Percentiles rank a stretch among this genome's conserved stretches.
Conservation (phyloP, 768 basidiomycete genomes). For the Dentipellis fragilis region DNA sequence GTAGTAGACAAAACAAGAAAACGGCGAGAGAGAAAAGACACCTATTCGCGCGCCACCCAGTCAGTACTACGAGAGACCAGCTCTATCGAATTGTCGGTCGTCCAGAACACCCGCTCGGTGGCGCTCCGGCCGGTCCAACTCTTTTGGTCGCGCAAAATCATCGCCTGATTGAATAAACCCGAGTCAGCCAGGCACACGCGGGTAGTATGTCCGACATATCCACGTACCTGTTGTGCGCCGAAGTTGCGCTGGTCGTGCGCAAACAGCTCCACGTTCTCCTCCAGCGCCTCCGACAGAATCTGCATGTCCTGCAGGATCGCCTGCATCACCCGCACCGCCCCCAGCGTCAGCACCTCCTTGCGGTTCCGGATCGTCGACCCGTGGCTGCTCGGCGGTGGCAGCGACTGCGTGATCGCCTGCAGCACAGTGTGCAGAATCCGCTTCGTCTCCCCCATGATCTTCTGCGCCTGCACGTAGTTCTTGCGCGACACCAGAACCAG, state of each 20-base stretch:
- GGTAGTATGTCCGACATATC: not conserved
- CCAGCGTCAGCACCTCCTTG: slow-evolving; percentile 65
- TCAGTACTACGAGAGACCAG: slow-evolving; percentile 77
- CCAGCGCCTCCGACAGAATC: slow-evolving; percentile 74
- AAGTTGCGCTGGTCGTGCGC: slow-evolving; percentile 91
- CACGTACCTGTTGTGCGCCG: slow-evolving; percentile 86
- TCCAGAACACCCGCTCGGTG: slow-evolving; percentile 90
- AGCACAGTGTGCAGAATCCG: slow-evolving; percentile 87
- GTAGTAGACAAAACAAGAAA: not conserved
- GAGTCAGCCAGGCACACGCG: not conserved
- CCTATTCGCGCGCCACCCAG: slow-evolving; percentile 70
- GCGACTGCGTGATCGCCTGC: slow-evolving; percentile 67
- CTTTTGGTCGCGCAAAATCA: slow-evolving; percentile 93
- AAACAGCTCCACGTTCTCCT: slow-evolving; percentile 87
- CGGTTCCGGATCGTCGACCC: slow-evolving; percentile 54
- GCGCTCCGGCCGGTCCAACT: slow-evolving; percentile 89
- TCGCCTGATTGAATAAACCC: slow-evolving; percentile 47
- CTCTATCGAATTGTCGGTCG: slow-evolving; percentile 83
- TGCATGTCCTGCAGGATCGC: slow-evolving; percentile 85
- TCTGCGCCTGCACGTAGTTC: slow-evolving; percentile 85
- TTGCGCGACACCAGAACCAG: slow-evolving; percentile 86
- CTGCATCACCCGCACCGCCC: slow-evolving; percentile 72
- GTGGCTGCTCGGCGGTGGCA: slow-evolving; percentile 42
- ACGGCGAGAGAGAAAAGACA: not conserved
- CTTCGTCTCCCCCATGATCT: slow-evolving; percentile 85